These are phyloP conservation scores for Euptelea pleiosperma DNA, from an alignment of 164 flowering plant genomes.

Conservation along the genomic window DNA sequence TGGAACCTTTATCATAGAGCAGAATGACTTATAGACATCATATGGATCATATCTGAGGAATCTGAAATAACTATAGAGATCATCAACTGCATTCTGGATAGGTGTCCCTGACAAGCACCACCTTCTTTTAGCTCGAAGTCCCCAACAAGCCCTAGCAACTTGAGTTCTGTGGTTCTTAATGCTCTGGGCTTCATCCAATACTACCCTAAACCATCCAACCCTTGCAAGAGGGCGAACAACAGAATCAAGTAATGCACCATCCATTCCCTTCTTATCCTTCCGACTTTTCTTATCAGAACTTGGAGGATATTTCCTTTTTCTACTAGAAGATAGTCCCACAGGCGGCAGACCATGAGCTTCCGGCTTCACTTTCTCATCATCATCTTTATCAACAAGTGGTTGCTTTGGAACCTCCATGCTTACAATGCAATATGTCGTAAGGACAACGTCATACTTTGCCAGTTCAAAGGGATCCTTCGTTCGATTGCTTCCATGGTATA, in stretches of 20 bases:
- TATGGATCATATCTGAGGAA: constrained; percentile 85
- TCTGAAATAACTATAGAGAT: constrained; percentile 94
- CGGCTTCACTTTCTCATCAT: constrained; percentile 36
- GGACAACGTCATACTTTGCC: constrained; percentile 88
- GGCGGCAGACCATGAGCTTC: constrained; percentile 21
- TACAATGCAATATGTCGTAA: constrained; percentile 90
- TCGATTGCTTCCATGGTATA: constrained; percentile 79
- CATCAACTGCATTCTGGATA: constrained; percentile 90
- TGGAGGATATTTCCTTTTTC: constrained; percentile 61
- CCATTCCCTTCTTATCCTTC: constrained; percentile 47
- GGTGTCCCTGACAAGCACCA: constrained; percentile 99
- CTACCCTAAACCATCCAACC: constrained; percentile 93
- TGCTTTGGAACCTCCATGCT: constrained; percentile 95
- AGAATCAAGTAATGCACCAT: constrained; percentile 44
- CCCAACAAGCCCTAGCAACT: constrained; percentile 97
- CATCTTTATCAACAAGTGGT: constrained; percentile 62
- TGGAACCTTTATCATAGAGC: constrained; percentile 60
- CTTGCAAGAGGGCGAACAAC: constrained; percentile 73
- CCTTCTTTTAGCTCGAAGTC: constrained; percentile 92
- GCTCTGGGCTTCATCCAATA: constrained; percentile 95
- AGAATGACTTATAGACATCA: constrained; percentile 57
- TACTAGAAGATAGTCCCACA: constrained; percentile 31
- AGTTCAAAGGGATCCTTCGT: constrained; percentile 76
- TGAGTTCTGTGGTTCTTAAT: constrained; percentile 89
- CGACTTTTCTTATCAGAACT: constrained; percentile 35